Evolutionary conservation across 495 filamentous ascomycete species (phyloP).

Genomic region (Podospora tetraspora): DNA sequence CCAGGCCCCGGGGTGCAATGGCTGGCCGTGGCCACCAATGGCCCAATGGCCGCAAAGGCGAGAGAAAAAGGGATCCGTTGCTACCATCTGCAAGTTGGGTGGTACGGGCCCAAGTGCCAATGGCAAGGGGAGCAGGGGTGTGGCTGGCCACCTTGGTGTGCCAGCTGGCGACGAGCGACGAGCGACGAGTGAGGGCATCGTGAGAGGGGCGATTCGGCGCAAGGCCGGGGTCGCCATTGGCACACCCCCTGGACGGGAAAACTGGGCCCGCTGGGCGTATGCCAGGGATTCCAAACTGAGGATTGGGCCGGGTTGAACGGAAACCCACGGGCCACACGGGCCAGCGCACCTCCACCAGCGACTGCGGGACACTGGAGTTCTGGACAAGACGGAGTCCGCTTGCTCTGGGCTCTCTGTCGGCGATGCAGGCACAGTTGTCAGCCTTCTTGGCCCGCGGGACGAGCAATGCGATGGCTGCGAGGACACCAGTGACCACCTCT

Average conservation of each 20-base stretch:
- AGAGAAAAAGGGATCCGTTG: conserved; percentile 14
- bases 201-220: not conserved
- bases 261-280: not conserved
- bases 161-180: conserved; percentile 12
- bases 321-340: not conserved
- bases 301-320: not conserved
- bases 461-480: not conserved
- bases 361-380: not conserved
- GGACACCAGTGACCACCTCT: not conserved
- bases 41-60: conserved; percentile 10
- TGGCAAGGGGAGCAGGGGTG: conserved; percentile 21
- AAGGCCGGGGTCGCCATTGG: not conserved
- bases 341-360: not conserved
- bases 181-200: conserved; percentile 7
- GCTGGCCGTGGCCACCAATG: not conserved
- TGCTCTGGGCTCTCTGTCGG: not conserved
- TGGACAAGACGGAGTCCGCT: not conserved
- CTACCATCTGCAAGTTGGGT: conserved; percentile 17
- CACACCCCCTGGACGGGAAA: not conserved
- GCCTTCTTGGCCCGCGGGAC: not conserved
- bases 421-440: not conserved
- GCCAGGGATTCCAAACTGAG: not conserved
- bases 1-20: conserved; percentile 18
- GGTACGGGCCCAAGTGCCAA: conserved; percentile 13
- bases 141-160: conserved; percentile 18